Conservation (phyloP, 2,329 filamentous ascomycete species). For the Tolypocladium amazonense region DNA sequence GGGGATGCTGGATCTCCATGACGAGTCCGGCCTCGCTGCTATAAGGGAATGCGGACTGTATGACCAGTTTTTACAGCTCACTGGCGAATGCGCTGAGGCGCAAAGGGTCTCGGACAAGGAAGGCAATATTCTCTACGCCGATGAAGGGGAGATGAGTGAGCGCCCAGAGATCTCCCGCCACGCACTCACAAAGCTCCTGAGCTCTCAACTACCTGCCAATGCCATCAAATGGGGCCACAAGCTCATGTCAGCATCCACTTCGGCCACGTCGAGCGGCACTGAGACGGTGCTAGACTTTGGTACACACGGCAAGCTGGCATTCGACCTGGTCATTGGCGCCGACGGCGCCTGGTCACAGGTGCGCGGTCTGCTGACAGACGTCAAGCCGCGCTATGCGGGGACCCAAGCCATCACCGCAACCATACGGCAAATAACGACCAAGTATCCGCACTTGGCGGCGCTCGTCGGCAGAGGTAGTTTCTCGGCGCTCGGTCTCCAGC, state of each 20-base stretch:
- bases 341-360: conserved; percentile 5
- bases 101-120: conserved; percentile 13
- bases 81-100: conserved; percentile 14
- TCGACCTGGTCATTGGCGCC: conserved; percentile 9
- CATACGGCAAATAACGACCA: not conserved
- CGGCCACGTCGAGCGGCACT: not conserved
- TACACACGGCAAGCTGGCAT: conserved; percentile 5
- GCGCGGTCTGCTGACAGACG: not conserved
- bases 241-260: not conserved
- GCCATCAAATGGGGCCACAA: conserved; percentile 13
- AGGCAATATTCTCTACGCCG: conserved; percentile 11
- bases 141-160: conserved; percentile 8
- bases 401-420: not conserved
- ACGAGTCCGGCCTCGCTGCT: conserved; percentile 30
- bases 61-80: conserved; percentile 27
- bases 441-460: not conserved
- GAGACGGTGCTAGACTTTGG: conserved; percentile 12
- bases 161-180: conserved; percentile 28
- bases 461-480: not conserved
- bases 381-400: not conserved
- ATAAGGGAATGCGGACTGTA: conserved; percentile 31
- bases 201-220: conserved; percentile 15
- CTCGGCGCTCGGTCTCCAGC: not conserved
- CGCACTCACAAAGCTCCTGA: conserved; percentile 21
- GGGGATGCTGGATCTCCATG: conserved; percentile 39